Percentiles rank a stretch among this genome's conserved stretches.
Evolutionary conservation across 257 asterid genomes (phyloP).

Genomic region (Echites panduratus): DNA sequence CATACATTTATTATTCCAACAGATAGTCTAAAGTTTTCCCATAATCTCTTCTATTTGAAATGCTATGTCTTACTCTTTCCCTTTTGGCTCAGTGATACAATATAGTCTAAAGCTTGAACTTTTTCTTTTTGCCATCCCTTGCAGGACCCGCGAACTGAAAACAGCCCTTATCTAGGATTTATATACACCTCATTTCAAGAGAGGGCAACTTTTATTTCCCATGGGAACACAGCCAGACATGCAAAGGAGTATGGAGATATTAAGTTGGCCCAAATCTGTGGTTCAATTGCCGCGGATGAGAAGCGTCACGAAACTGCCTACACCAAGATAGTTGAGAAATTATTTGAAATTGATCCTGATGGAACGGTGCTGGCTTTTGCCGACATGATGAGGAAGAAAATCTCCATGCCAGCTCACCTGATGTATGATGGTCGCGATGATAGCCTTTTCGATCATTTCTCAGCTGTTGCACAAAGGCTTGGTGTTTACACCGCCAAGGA

Average conservation of each 20-base stretch:
- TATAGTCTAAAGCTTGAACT: background rate
- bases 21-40: background rate
- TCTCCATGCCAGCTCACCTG: constrained; percentile 84
- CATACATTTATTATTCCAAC: background rate
- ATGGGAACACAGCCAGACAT: constrained; percentile 73
- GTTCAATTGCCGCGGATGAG: constrained; percentile 72
- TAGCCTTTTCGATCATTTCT: constrained; percentile 58
- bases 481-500: constrained; percentile 68
- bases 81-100: background rate
- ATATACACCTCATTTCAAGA: constrained; percentile 87
- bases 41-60: background rate
- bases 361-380: constrained; percentile 64
- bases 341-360: constrained; percentile 71
- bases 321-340: constrained; percentile 71
- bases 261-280: constrained; percentile 74
- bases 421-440: constrained; percentile 77
- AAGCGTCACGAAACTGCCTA: constrained; percentile 84
- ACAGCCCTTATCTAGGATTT: constrained; percentile 75
- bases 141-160: constrained; percentile 76
- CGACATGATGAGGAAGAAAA: constrained; percentile 82
- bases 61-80: background rate
- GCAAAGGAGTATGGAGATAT: constrained; percentile 69
- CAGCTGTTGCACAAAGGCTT: constrained; percentile 67
- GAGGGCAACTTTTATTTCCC: constrained; percentile 74
- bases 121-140: constrained; percentile 6